Base-by-base conservation (phyloP, 2,329 filamentous ascomycete species). In the Penicillium polonicum region DNA sequence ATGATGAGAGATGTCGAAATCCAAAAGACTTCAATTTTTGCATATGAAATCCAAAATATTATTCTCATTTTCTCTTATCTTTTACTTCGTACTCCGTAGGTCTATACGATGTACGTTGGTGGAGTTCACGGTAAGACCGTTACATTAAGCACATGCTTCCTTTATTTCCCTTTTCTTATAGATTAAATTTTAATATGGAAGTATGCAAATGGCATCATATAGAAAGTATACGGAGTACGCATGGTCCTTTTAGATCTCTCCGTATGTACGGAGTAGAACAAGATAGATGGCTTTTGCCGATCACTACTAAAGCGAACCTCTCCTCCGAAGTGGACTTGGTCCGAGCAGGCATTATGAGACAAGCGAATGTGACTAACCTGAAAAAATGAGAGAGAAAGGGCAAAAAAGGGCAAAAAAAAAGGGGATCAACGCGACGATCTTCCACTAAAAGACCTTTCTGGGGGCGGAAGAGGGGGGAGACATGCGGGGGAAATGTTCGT, bases 281-380 rank as follows among this genome's bases (percentile, higher is more conserved):
- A 33, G 12, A 33, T 33, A 33, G 31, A 33, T 35, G 33, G 33
- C 1, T 6, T 10, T 44, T 45, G 60, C 7, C 48, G 61, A 65
- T 65, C 61, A 31, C 51, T 65, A 45, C 62, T 48, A 8, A 56
- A 60, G 27, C 23, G 25, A 55, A 44, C 35, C 19, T n/a, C 13
- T 52, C 25, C 58, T 61, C 55, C 63, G 61, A 55, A 21, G 43
- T 43, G 36, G n/a, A 31, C 10, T 38, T 25, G 19, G 38, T 17
- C 31, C 17, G 4, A 19, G n/a, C 17, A 19, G 10, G 10, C 19
- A 19, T 44, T 27, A 1, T 45, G 27, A 45, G 27, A 45, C n/a
- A 45, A 31, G 15, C 9, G 3, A 29, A 44, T 29, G 3, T 6
- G 23, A 10, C 41, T 27, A 27, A 23, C 50, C 48, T 44, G 41